phyloP scores from a whole-genome alignment of 805 yeast genomes.

The Ogataea ramenticola region DNA sequence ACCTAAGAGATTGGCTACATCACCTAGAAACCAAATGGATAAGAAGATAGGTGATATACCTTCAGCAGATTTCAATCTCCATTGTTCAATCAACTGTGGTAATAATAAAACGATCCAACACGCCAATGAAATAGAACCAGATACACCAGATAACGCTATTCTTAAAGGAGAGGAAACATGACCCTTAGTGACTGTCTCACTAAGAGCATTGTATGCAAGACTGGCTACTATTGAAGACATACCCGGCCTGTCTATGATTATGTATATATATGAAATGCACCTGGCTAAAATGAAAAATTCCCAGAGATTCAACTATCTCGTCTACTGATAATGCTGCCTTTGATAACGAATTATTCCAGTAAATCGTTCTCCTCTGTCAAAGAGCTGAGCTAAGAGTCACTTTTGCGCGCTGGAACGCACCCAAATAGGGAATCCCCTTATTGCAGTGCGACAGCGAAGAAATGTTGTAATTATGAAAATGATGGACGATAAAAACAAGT shows the following conservation, averaged over 20 bases:
- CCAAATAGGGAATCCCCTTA: too few species aligned
- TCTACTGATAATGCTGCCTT: too few species aligned
- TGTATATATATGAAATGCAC: too few species aligned
- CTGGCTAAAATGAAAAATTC: too few species aligned
- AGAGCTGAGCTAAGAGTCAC: too few species aligned
- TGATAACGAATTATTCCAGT: too few species aligned
- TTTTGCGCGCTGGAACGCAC: too few species aligned
- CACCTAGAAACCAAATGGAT: slow-evolving; percentile 66
- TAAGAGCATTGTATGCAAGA: background rate
- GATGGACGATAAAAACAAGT: too few species aligned
- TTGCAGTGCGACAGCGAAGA: too few species aligned
- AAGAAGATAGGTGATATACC: slow-evolving; percentile 69
- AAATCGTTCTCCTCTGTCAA: too few species aligned
- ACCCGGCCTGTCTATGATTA: background rate
- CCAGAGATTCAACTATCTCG: too few species aligned
- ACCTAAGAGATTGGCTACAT: slow-evolving; percentile 59
- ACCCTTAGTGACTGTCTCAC: slow-evolving; percentile 3
- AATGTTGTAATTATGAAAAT: too few species aligned
- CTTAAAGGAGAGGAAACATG: slow-evolving; percentile 25
- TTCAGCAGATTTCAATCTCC: slow-evolving; percentile 67
- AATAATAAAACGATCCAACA: slow-evolving; percentile 73
- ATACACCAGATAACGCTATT: slow-evolving; percentile 47
- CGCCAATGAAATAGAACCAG: slow-evolving; percentile 68
- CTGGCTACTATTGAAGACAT: background rate
- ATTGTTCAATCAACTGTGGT: slow-evolving; percentile 77